Evolutionary conservation across 2,329 filamentous ascomycete genomes (phyloP).

Genomic region (Cercospora canescens): DNA sequence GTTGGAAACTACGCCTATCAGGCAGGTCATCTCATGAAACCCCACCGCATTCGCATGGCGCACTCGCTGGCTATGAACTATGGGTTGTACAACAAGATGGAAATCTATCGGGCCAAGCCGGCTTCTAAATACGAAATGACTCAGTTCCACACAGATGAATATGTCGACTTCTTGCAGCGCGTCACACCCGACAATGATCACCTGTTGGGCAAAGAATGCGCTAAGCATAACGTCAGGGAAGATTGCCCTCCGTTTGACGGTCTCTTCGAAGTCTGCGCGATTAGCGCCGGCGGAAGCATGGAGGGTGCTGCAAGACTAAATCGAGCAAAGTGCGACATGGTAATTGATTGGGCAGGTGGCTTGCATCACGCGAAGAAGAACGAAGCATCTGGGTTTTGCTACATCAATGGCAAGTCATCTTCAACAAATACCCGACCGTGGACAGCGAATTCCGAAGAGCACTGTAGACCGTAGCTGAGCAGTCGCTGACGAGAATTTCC

Average conservation of each 20-base stretch:
- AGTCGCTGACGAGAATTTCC: background rate
- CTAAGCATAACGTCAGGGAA: slow-evolving; percentile 69
- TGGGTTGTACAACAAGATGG: slow-evolving; percentile 71
- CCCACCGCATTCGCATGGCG: slow-evolving; percentile 66
- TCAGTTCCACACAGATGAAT: slow-evolving; percentile 72
- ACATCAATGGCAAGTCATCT: slow-evolving; percentile 49
- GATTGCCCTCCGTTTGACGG: slow-evolving; percentile 68
- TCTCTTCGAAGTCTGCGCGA: slow-evolving; percentile 69
- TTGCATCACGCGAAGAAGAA: slow-evolving; percentile 52
- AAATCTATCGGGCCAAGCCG: slow-evolving; percentile 57
- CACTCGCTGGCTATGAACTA: slow-evolving; percentile 70
- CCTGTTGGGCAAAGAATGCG: slow-evolving; percentile 87
- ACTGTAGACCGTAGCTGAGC: too few species aligned
- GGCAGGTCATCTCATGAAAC: slow-evolving; percentile 67
- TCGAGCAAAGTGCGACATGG: slow-evolving; percentile 67
- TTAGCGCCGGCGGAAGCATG: slow-evolving; percentile 70
- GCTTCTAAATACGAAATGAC: slow-evolving; percentile 70
- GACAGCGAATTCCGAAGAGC: too few species aligned
- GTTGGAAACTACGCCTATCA: slow-evolving; percentile 98
- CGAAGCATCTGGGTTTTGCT: slow-evolving; percentile 50
- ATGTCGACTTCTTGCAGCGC: slow-evolving; percentile 73
- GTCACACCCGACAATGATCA: slow-evolving; percentile 97
- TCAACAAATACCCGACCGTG: too few species aligned
- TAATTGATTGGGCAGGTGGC: slow-evolving; percentile 55
- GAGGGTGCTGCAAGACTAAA: slow-evolving; percentile 69